Base-by-base conservation (phyloP, 75 land plant species). In the Cupressus sempervirens region DNA sequence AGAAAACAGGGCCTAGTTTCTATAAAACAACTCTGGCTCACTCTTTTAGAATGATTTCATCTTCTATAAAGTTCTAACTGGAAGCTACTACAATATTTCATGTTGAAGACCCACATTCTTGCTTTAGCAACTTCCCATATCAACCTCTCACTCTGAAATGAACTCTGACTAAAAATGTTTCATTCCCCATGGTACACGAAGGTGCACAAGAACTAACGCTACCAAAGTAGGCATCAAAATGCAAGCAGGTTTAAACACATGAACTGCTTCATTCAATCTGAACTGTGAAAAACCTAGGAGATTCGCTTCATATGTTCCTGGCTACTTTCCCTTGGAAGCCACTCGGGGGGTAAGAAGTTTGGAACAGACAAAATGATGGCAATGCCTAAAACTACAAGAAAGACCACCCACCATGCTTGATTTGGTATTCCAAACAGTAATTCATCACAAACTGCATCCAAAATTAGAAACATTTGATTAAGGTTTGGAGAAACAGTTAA, bases 371-470 rank as follows among this genome's bases (percentile, higher is more conserved):
- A 87, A 14, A 91, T 92, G 26, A 92, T 52, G 10, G 62, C 81
- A 75, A 95, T 53, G 18, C 91, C 91, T 14, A 93, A 53, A 50
- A 88, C 1, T 3, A 86, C 93, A 50, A 93, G 45, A 46, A 88
- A 65, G 12, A 87, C 98, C 48, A 96, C 93, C 90, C 90, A 90
- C 95, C 93, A 96, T 76, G 96, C 95, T 86, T 89, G 89, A 84
- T 80, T 84, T 12, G 98, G 98, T 29, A 94, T 90, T 43, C 98
- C 96, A 30, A 94, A 54, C 15, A 88, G 1, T 67, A 96, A 84
- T 73, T 94, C 94, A 84, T 96, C 98, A 84, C 96, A 96, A 74
- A 92, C 98, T 95, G 94, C 87, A 88, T 56, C 36, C 30, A 82
- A 86, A 84, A 87, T 48, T 34, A 80, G 54, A 80, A 65, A 34